A percentile compares a stretch with the other conserved stretches of the same genome.
Conservation (phyloP, 345 rosid species). For the Noccaea caerulescens region DNA sequence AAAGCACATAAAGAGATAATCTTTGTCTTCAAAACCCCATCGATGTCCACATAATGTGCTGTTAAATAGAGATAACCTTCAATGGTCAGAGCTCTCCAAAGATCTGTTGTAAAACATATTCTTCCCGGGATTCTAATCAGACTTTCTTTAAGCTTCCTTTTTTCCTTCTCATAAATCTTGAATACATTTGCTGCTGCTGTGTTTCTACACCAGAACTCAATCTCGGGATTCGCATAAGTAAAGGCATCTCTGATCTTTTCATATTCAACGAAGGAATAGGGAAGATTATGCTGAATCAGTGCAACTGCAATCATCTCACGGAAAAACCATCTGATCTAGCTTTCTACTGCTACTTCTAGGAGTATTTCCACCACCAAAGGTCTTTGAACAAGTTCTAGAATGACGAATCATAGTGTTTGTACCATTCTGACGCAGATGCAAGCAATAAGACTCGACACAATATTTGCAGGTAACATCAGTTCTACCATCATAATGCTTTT, state of each 20-base stretch:
- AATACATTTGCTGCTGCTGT: background rate
- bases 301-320: background rate
- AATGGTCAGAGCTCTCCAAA: background rate
- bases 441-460: too few relatives aligned
- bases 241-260: background rate
- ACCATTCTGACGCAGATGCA: too few relatives aligned
- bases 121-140: background rate
- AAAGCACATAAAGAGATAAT: background rate
- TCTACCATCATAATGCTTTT: too few relatives aligned
- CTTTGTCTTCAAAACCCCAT: background rate
- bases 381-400: background rate
- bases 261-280: background rate
- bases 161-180: background rate
- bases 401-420: too few relatives aligned
- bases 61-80: background rate
- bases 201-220: background rate
- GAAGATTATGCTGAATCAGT: background rate
- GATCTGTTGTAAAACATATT: background rate
- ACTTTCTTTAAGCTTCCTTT: background rate
- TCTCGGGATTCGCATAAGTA: background rate
- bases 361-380: background rate
- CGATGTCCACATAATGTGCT: background rate
- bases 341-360: background rate
- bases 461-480: too few relatives aligned
- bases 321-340: background rate